Base-by-base conservation (phyloP, 306 rosid species). In the Mucuna pruriens region DNA sequence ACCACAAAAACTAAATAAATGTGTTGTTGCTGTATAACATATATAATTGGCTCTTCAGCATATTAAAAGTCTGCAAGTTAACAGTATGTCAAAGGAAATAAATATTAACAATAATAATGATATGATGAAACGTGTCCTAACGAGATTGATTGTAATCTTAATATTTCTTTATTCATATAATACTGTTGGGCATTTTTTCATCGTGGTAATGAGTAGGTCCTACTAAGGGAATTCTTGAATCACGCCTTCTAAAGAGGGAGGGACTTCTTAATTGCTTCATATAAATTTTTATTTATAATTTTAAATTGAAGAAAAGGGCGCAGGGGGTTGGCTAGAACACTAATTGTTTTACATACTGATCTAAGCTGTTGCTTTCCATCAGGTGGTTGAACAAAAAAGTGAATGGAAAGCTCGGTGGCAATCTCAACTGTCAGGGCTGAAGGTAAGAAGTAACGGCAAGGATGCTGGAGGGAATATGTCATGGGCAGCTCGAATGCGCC, bases 401-500 rank as follows among this genome's bases (percentile, higher is more conserved):
- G 89, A 69, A 48, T 92, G 98, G 98, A 90, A 66, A 82, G 25
- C 8, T 9, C 75, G 78, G 4, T 94, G 98, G 98, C 78, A 90
- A 39, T 66, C 84, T 78, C 98, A 92, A 83, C 63, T 94, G 2
- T 85, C 91, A 10, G 91, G 80, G 78, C 86, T 94, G 76, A 85
- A 87, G 87, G 83, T 76, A 83, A 90, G 90, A 91, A 87, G 92
- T 75, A 51, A 26, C 77, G 64, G 74, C 76, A 91, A 79, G 80
- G 90, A 88, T 80, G 84, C n/a, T 1, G 72, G 69, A 23, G 84
- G 68, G 36, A 78, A 84, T 33, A 68, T 76, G 88, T 90, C 97
- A 11, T 94, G 98, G 98, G 98, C 93, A 33, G 93, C 94, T 71
- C 85, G 89, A 83, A 85, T 92, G 91, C 98, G 98, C 52, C 86